Evolutionary conservation across 192 early-diverging fungal species (phyloP), one percentile per base, ranked within the genome.

Genomic region (Backusella westeae): DNA sequence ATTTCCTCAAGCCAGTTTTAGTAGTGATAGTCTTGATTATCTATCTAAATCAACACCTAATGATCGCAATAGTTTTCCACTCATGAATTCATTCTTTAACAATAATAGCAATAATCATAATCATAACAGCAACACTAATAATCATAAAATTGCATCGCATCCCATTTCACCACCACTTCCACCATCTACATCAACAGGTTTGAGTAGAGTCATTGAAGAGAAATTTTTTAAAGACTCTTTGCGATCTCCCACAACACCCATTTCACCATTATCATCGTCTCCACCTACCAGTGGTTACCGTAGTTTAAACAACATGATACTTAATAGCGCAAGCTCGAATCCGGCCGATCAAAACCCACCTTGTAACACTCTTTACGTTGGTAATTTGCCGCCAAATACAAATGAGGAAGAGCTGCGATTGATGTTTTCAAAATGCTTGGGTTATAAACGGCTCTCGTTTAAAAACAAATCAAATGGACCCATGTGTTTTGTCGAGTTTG

Each of bases 401-500:
- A 89, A 86, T 36, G 96, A 98, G 82, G 95, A 96, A 9, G 97
- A 99, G 84, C 87, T 99, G 56, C 86, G 91, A 26, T 84, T 86
- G 38, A 52, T 97, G 65, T 99, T 99, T 85, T 85, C 85, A 21
- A 76, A 84, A 15, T 93, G 94, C 69, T 85, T 87, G n/a, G 97
- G 97, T 12, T 99, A 93, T 91, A 93, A 94, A 75, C 90, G 97
- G 46, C 86, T 99, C 85, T 95, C 90, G 67, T 99, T 94, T 88
- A 87, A 91, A 34, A 88, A 88, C 39, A 93, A 97, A 76, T 89
- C 94, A 32, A 96, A 96, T 81, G 97, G 97, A 0, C 97, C 97
- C n/a, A 99, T 99, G 95, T 98, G 96, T 86, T 99, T 99, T 94
- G 96, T 99, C 63, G 97, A 99, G 89, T 99, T 99, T 93, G 97